Base-by-base conservation (phyloP, 2,329 filamentous ascomycete genomes). In the Phaeophleospora eucalypticola region DNA sequence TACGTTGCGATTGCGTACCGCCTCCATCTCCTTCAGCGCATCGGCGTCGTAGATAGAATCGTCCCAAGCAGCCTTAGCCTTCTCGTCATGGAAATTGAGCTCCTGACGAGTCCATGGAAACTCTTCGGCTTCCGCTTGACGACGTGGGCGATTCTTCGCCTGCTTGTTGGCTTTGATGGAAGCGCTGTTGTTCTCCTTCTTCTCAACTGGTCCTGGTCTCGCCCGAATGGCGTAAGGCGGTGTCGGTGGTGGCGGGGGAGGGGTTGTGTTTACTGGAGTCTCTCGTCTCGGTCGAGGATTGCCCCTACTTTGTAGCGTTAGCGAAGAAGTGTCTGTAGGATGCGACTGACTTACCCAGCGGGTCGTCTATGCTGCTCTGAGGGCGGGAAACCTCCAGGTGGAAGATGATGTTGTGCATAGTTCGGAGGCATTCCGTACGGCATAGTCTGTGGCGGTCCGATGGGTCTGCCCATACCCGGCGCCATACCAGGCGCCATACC, bases 21-120 rank as follows among this genome's bases (percentile, higher is more conserved):
- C 43, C 6, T 50, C 50, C 62, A 67, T 62, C 4, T 48, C 52
- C 7, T 47, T 37, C 14, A 66, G 48, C 27, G 54, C 57, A 3
- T 48, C 48, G 7, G 40, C 34, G 21, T 63, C 57, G 53, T 65
- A 67, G 21, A 59, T 52, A 7, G 44, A 52, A 19, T 58, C 53
- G 41, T 66, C 60, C 64, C 64, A 67, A 7, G 19, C 44, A 16
- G 59, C 53, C 15, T 57, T 51, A 18, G 45, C 45, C 39, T 57
- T 57, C 12, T 53, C 59, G 27, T 50, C 46, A 16, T 38, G 37
- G 45, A 63, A 65, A 47, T 65, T 53, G 9, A 65, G 40, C 16
- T 48, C 15, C 29, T 54, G 32, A 19, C 63, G 53, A 6, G 63
- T 58, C 65, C 65, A 67, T 1, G 65, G 64, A 43, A 63, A 64